Base-by-base conservation (phyloP, 2,329 filamentous ascomycete species). In the Didymella pinodella region DNA sequence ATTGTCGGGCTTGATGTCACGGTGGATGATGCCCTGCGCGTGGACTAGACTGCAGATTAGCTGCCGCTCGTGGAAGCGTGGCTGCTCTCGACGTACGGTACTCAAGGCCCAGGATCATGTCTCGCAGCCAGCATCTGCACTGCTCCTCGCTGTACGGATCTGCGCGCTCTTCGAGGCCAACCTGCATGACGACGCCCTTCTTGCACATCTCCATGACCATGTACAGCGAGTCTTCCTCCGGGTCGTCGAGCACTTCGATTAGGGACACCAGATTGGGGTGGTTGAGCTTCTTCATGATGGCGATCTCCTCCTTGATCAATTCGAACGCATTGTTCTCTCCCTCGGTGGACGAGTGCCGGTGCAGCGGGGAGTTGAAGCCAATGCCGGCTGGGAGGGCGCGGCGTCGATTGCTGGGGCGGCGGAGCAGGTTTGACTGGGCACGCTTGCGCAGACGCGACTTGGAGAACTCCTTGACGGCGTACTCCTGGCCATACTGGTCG, bases 141-240 rank as follows among this genome's bases (percentile, higher is more conserved):
- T 84, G 84, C 69, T 97, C 92, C 62, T 90, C 86, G 28, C 87
- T 84, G 75, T 97, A 97, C 0, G 95, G 93, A 61, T 90, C 87
- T 18, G 92, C 91, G 57, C 85, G 83, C 69, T 96, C 90, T 59
- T 91, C 90, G n/a, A 98, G 80, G 3, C 92, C 92, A 54, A 99
- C 92, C 71, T 93, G 94, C 93, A 98, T 98, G 50, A 97, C 87
- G 22, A 97, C 94, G 0, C 95, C 95, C 76, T 97, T 97, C 73
- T 96, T 95, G 81, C 95, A 99, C 92, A 97, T 96, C 77, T 99
- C 95, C 77, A 99, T 85, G 22, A 99, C 95, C 92, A 99, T 98
- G 79, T 97, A 99, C 12, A 99, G 80, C 3, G 93, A 97, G 77
- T 99, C 95, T 73, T 97, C 93, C 47, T 94, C 89, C 0, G 95